Evolutionary conservation across 2,329 filamentous ascomycete species (phyloP).

Genomic region (Chaetothyriales sp.): DNA sequence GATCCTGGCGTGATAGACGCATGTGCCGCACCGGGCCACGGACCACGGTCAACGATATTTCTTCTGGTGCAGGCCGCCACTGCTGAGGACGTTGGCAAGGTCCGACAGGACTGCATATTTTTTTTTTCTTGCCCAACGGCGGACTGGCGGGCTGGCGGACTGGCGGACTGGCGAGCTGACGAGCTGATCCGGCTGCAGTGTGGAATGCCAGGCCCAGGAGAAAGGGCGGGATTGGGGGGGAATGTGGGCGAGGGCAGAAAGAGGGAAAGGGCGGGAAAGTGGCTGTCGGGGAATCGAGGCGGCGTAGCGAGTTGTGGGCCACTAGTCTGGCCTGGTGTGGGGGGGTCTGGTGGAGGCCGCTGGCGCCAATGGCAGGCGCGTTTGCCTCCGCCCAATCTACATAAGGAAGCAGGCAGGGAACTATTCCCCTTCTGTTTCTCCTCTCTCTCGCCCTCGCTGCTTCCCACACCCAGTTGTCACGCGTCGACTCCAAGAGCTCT

Average conservation of each 20-base stretch:
- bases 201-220: not conserved
- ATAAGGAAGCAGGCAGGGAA: not conserved
- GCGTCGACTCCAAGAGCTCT: not conserved
- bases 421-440: constrained; percentile 1
- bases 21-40: not conserved
- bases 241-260: not conserved
- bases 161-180: no score
- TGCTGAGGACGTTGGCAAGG: no score
- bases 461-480: not conserved
- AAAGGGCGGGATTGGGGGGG: not conserved
- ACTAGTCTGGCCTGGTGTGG: not conserved
- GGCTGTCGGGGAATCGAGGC: not conserved
- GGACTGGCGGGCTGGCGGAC: no score
- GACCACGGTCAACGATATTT: not conserved
- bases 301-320: not conserved
- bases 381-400: not conserved
- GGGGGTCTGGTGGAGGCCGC: not conserved
- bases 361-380: not conserved
- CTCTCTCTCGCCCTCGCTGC: not conserved
- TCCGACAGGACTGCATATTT: not conserved
- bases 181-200: not conserved
- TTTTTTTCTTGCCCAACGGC: no score
- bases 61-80: no score
- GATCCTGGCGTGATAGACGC: not conserved
- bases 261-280: not conserved